Base-by-base conservation (phyloP, 345 rosid genomes). In the Clarkia xantiana region DNA sequence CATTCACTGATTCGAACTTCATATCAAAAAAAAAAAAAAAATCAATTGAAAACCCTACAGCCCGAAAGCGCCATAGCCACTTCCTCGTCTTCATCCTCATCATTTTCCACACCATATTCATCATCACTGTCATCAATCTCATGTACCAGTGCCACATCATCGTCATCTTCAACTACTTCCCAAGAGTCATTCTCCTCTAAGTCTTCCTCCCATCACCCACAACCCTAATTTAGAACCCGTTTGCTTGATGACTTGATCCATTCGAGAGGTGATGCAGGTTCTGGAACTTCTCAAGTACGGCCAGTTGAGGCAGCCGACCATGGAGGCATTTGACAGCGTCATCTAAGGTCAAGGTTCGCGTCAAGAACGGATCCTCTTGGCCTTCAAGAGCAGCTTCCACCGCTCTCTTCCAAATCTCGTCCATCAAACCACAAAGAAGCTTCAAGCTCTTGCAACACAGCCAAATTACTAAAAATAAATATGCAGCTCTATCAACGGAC, bases 401-500 rank as follows among this genome's bases (percentile, higher is more conserved):
- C 40, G 86, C 86, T 60, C 75, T 56, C 60, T 84, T 79, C 94
- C 94, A 84, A 62, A 76, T 78, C 83, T 84, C 89, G 47, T 78
- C 94, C 94, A 84, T 76, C 59, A 52, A 62, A 52, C 36, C 36
- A 29, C n/a, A n/a, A n/a, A n/a, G n/a, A n/a, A 29, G 36, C 36
- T 29, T 29, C 36, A 29, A 29, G 36, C 36, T 14, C 12, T 7
- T 18, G 36, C 18, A 14, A n/a, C 34, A 1, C 36, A 29, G 53
- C 42, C 53, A 14, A 15, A 48, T 16, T 38, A 52, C 45, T 20
- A 29, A 1, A 10, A 29, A 29, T 11, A 6, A 19, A 52, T 18
- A 38, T 12, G 18, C 7, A n/a, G 13, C 8, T 25, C 18, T 18
- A 14, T 16, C 11, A 36, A 38, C 20, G 25, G 8, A 22, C 25